Conservation (phyloP, 2,329 filamentous ascomycete species). For the Tolypocladium ophioglossoides region DNA sequence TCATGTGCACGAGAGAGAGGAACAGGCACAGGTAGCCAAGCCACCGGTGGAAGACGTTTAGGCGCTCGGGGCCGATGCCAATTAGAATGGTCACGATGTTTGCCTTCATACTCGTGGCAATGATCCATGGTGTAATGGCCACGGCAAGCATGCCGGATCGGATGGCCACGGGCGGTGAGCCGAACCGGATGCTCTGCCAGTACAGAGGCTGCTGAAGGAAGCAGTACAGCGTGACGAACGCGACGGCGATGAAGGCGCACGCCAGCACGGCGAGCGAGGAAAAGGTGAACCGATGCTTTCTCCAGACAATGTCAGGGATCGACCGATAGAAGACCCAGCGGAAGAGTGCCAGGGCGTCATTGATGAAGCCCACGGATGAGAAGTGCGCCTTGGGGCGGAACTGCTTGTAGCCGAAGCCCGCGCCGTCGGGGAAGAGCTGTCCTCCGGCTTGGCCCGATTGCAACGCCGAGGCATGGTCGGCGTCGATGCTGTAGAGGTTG, state of each 20-base stretch:
- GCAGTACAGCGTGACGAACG: conserved; percentile 69
- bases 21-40: conserved; percentile 78
- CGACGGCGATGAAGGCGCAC: conserved; percentile 55
- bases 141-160: conserved; percentile 86
- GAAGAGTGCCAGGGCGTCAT: conserved; percentile 72
- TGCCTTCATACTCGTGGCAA: conserved; percentile 82
- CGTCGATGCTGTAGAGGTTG: conserved; percentile 39
- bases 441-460: conserved; percentile 38
- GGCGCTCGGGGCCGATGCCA: conserved; percentile 80
- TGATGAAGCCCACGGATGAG: conserved; percentile 63
- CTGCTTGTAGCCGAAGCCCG: conserved; percentile 42
- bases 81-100: conserved; percentile 78
- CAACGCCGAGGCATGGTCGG: conserved; percentile 34
- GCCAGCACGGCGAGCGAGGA: conserved; percentile 66
- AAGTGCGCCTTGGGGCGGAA: conserved; percentile 61
- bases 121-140: conserved; percentile 85
- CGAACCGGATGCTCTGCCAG: conserved; percentile 76
- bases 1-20: conserved; percentile 69
- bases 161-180: conserved; percentile 80
- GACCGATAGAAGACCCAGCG: conserved; percentile 85
- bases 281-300: conserved; percentile 62
- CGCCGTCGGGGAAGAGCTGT: conserved; percentile 65
- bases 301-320: conserved; percentile 61
- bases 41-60: conserved; percentile 93
- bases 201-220: conserved; percentile 84